Base-by-base conservation (phyloP, 1,284 basidiomycete genomes). In the Apiotrichum montevideense region DNA sequence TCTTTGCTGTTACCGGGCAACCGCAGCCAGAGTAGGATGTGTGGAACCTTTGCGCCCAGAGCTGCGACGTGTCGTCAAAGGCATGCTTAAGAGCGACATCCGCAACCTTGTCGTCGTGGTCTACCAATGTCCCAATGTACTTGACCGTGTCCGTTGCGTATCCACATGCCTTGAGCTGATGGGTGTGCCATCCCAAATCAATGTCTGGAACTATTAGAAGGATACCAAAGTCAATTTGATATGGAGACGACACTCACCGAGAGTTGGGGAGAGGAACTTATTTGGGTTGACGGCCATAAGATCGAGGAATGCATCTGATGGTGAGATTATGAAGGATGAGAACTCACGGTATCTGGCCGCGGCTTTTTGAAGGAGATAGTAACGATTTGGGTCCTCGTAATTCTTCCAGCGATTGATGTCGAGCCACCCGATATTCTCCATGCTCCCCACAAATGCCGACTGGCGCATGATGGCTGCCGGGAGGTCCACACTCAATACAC, bases 181-280 rank as follows among this genome's bases (percentile, higher is more conserved):
- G 74, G 6, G 73, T 73, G 53, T 75, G 73, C 74, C 74, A 75
- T 3, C 68, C 66, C 13, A 75, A 63, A 54, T 76, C 74, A 50
- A 76, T 74, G 57, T 75, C 73, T 53, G 68, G 46, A 6, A 64
- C 61, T 35, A 58, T 49, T 4, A 59, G 52, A 6, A n/a, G 61
- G 49, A 29, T 29, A 29, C 3, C 29, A 29, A 29, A 29, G 29
- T 2, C 29, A 29, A 29, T 3, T 29, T 29, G 29, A 29, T 29
- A 29, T 29, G 29, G 29, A 29, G 29, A 29, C 29, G 29, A 29
- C 6, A 48, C 50, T 42, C n/a, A 53, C 56, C 56, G 29, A 71
- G 55, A 4, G 67, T 64, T 11, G 60, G 60, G 1, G 66, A 64
- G 34, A 69, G 57, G 51, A 69, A 66, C 13, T 50, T 34, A 2